Base-by-base conservation (phyloP, 768 basidiomycete genomes). In the Agaricus subrufescens region DNA sequence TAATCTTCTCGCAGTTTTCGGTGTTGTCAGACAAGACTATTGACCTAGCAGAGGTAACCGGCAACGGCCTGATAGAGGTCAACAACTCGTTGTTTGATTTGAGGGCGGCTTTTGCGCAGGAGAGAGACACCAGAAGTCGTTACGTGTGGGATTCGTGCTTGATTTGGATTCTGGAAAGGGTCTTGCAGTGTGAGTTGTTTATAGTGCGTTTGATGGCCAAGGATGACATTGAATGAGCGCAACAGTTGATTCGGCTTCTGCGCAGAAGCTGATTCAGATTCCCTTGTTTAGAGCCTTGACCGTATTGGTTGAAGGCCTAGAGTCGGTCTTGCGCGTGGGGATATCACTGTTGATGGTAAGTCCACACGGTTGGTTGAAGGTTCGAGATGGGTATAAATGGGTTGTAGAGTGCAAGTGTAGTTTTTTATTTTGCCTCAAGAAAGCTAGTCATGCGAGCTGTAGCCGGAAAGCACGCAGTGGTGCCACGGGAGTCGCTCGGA, bases 301-400 rank as follows among this genome's bases (percentile, higher is more conserved):
- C 11, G 11, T 26, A 10, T 25, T 40, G 11, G 30, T 56, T n/a
- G 47, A 46, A 25, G 44, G 38, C 25, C 15, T 55, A 8, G 39
- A 5, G 7, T 56, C 47, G 26, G 11, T 45, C 9, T 25, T 56
- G 2, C 54, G 54, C 8, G 30, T 56, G 6, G 54, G 29, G 1
- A 14, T 50, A 23, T 56, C 54, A 15, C 11, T 56, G 26, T 43
- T 42, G 29, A 56, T 56, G 54, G 54, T 56, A 29, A 19, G 54
- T 55, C 26, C 8, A 30, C 15, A n/a, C n/a, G 31, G 14, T 11
- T 12, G 8, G 46, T 30, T 8, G 34, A 34, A 34, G 11, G 11
- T 56, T 14, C 19, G n/a, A 34, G 11, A 23, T 27, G 26, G 3
- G 46, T 15, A 25, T 23, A 29, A 15, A 14, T 23, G 11, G 19